Percentiles rank a stretch among this genome's conserved stretches.
These are phyloP conservation scores for Alisma plantagoaquatica DNA, from an alignment of 106 monocot genomes.

Conservation along the genomic window DNA sequence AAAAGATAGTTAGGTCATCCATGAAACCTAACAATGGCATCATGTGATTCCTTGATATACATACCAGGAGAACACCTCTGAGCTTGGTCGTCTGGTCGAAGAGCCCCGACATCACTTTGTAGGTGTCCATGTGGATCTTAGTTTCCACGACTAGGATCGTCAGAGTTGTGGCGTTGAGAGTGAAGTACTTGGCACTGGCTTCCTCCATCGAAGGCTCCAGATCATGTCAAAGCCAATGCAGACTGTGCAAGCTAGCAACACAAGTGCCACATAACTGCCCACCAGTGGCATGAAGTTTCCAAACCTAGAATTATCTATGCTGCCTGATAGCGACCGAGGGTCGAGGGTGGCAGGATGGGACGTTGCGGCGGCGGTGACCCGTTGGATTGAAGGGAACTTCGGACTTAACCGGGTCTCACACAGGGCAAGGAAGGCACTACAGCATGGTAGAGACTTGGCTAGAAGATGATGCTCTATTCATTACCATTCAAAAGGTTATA, in stretches of 20 bases:
- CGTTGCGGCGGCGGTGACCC: no score
- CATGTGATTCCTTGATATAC: background rate
- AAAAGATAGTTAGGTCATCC: background rate
- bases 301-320: background rate
- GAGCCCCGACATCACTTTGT: background rate
- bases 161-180: constrained; percentile 14
- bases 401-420: no score
- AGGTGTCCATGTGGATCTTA: constrained; percentile 2
- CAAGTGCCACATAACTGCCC: constrained; percentile 5
- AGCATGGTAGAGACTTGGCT: no score
- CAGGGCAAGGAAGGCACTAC: no score
- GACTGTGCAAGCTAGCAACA: constrained; percentile 1
- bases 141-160: constrained; percentile 4
- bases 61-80: constrained; percentile 5
- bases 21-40: constrained; percentile 6
- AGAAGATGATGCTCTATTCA: no score
- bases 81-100: constrained; percentile 12
- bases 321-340: no score
- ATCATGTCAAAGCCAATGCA: background rate
- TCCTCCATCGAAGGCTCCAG: constrained; percentile 2
- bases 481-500: no score
- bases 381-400: no score
- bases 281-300: background rate
- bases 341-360: no score
- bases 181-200: constrained; percentile 1